These are phyloP conservation scores for Rhamnella rubrinervis DNA, from an alignment of 331 rosid genomes.

Conservation along the genomic window DNA sequence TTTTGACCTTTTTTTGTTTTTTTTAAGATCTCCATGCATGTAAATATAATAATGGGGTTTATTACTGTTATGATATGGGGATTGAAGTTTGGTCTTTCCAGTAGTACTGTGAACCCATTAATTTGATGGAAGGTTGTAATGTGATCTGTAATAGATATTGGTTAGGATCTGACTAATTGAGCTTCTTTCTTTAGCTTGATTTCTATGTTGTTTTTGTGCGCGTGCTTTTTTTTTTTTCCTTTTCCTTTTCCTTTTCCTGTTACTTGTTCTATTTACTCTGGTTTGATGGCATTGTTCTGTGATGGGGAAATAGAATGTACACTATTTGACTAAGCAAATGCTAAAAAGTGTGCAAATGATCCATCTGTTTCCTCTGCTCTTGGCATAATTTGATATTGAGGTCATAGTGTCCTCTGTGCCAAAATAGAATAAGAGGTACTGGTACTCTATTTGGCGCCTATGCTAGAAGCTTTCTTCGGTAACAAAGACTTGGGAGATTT, in stretches of 20 bases:
- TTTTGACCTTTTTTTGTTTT: slow-evolving; percentile 11
- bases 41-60: neutral
- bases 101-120: neutral
- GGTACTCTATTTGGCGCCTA: slow-evolving; percentile 78
- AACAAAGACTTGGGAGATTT: no score
- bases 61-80: neutral
- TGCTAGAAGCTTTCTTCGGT: slow-evolving; percentile 64
- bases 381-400: neutral
- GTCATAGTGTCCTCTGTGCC: no score
- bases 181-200: slow-evolving; percentile 2
- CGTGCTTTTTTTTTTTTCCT: no score
- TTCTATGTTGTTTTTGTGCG: neutral
- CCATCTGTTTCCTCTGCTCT: slow-evolving; percentile 3
- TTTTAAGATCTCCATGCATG: slow-evolving; percentile 37
- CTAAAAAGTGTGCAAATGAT: neutral
- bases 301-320: neutral
- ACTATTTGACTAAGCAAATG: neutral
- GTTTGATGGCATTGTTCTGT: neutral
- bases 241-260: neutral
- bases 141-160: neutral
- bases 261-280: neutral
- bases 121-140: neutral
- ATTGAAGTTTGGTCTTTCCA: no score
- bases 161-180: slow-evolving; percentile 9
- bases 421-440: slow-evolving; percentile 50